Base-by-base conservation (phyloP, 768 basidiomycete genomes). In the Leccinum incarnatum region DNA sequence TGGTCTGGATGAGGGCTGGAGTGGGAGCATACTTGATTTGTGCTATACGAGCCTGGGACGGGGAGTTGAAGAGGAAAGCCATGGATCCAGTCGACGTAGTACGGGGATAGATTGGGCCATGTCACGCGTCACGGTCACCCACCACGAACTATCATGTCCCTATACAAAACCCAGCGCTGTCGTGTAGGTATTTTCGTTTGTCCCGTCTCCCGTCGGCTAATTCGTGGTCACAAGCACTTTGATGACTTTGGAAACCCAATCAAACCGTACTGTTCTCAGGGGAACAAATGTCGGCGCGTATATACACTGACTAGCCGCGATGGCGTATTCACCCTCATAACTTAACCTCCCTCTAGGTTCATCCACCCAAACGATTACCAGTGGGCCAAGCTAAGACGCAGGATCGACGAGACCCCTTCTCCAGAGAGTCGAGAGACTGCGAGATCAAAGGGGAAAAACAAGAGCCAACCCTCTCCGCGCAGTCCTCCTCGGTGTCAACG, bases 311-410 rank as follows among this genome's bases (percentile, higher is more conserved):
- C 61, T 48, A 49, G 51, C 51, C 52, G 37, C 37, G 56, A 63
- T 53, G 25, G 61, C 48, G 6, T 53, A 32, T 62, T 11, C 53
- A 34, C 47, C 37, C 51, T 30, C 21, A 36, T 49, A 15, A 55
- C 58, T 57, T 54, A 61, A 54, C 57, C 45, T 23, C 30, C 54
- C 14, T 61, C 55, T 59, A 76, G 83, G 29, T 84, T 81, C 61
- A 75, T 83, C 37, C 82, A 84, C 60, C 82, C 82, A 30, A 71
- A 65, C 49, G 83, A 84, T 65, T 58, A 73, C 32, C 75, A 79
- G 49, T 83, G 82, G 77, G 40, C 54, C 23, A 67, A 62, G 49
- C 57, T 62, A 21, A 72, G 52, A 25, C 69, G 59, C 25, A 63
- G 64, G 36, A 58, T 45, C n/a, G 54, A 62, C 5, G 56, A 53